Conservation (phyloP, 1,284 basidiomycete genomes). For the Ceratobasidium sp. region DNA sequence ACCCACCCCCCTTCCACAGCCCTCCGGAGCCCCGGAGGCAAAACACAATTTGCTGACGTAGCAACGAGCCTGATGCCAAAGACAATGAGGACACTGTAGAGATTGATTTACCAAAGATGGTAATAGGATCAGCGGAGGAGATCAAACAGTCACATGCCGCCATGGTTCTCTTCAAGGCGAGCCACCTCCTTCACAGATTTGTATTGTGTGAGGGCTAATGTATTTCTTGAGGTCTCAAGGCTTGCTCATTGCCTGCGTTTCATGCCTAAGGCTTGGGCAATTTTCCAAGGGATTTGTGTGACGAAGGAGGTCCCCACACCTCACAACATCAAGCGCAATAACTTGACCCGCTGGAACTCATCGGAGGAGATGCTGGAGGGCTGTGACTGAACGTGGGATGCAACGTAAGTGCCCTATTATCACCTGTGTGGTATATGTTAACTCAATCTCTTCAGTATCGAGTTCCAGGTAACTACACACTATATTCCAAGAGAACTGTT, state of each 20-base stretch:
- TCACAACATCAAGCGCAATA: not conserved
- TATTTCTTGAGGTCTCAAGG: not conserved
- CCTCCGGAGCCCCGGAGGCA: too few species aligned
- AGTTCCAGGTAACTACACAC: not conserved
- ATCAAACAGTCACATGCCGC: not conserved
- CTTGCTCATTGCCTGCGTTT: not conserved
- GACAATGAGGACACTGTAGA: not conserved
- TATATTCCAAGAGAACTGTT: not conserved
- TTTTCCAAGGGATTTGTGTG: not conserved
- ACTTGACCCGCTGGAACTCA: not conserved
- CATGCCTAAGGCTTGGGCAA: not conserved
- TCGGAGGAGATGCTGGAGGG: constrained; percentile 3
- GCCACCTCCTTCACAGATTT: not conserved
- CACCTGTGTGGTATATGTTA: not conserved
- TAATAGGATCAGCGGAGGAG: not conserved
- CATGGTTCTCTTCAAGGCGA: not conserved
- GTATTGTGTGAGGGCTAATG: too few species aligned
- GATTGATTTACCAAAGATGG: not conserved
- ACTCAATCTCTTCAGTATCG: not conserved
- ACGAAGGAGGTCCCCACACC: not conserved
- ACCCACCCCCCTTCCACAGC: too few species aligned
- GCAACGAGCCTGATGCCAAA: not conserved
- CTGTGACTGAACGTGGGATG: not conserved
- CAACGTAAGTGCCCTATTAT: not conserved
- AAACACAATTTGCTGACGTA: too few species aligned